Base-by-base conservation (phyloP, 2,329 filamentous ascomycete genomes). In the Endoconidiophora laricicola region DNA sequence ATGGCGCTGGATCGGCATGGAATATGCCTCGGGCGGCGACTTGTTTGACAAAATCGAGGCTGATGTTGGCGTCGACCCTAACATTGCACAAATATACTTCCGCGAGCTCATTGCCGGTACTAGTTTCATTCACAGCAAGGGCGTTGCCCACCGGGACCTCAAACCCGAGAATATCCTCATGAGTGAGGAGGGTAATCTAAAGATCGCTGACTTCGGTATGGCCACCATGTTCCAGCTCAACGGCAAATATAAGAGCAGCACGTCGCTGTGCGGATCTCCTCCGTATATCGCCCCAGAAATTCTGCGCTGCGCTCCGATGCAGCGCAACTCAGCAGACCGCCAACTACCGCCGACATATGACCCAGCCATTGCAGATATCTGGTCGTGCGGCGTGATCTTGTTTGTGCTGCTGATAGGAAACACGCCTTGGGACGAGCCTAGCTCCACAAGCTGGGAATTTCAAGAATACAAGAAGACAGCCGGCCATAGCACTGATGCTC, bases 41-140 rank as follows among this genome's bases (percentile, higher is more conserved):
- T 72, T 98, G 6, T 98, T 98, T 64, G 91, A 98, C 77, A 98
- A 98, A 70, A 96, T 98, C 58, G 93, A 98, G 67, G 88, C 91
- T 16, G 91, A 98, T 63, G 85, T 90, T 42, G 91, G 91, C 44
- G 86, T 96, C n/a, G 78, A 82, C 5, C 80, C 94, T 63, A 86
- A 96, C 62, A 86, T 98, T 61, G 90, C 91, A 33, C 93, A 98
- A 62, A 78, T 95, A 54, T 98, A 96, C 69, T 98, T 98, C 63
- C 76, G 81, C 2, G 91, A 98, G 66, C 75, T 98, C 54, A 76
- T 96, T 58, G 80, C 80, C 61, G 91, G 90, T 6, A 84, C 96
- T 55, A 82, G 82, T 60, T 98, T 88, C 67, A 93, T 96, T 76
- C 91, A 98, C 66, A 86, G 84, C 33, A 95, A 91, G 64, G 91